Evolutionary conservation across 2,329 filamentous ascomycete species (phyloP).

Genomic region (Neofusicoccum sp.): DNA sequence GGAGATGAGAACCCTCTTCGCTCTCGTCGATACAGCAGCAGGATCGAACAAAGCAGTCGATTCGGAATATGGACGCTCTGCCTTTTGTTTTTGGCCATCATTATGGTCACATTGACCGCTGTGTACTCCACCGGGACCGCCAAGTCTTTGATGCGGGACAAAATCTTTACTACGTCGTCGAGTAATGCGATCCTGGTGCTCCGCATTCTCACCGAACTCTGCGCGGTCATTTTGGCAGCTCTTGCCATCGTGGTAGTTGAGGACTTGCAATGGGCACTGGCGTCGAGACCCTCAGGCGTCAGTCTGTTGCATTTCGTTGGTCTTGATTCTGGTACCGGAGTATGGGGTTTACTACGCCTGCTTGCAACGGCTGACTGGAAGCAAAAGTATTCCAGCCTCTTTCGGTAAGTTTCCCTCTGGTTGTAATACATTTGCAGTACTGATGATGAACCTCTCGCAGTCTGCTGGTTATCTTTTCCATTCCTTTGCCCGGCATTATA

Average conservation of each 20-base stretch:
- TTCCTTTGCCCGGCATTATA: constrained; percentile 10
- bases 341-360: constrained; percentile 6
- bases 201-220: constrained; percentile 15
- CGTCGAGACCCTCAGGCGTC: constrained; percentile 6
- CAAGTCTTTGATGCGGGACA: constrained; percentile 3
- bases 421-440: too few relatives aligned
- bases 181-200: constrained; percentile 13
- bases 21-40: constrained; percentile 10
- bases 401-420: neutral
- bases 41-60: constrained; percentile 8
- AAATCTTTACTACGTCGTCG: constrained; percentile 6
- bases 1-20: neutral
- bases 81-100: constrained; percentile 1
- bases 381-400: constrained; percentile 11
- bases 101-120: constrained; percentile 2
- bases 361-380: constrained; percentile 11
- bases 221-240: neutral
- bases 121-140: constrained; percentile 13
- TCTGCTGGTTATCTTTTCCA: constrained; percentile 1
- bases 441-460: neutral
- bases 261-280: constrained; percentile 16
- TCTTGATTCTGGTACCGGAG: constrained; percentile 6
- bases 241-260: constrained; percentile 9
- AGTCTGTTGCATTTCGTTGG: constrained; percentile 8
- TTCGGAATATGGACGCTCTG: constrained; percentile 10